Evolutionary conservation across 2,329 filamentous ascomycete genomes (phyloP).

Genomic region (Graphilbum ipis-grandicollis): DNA sequence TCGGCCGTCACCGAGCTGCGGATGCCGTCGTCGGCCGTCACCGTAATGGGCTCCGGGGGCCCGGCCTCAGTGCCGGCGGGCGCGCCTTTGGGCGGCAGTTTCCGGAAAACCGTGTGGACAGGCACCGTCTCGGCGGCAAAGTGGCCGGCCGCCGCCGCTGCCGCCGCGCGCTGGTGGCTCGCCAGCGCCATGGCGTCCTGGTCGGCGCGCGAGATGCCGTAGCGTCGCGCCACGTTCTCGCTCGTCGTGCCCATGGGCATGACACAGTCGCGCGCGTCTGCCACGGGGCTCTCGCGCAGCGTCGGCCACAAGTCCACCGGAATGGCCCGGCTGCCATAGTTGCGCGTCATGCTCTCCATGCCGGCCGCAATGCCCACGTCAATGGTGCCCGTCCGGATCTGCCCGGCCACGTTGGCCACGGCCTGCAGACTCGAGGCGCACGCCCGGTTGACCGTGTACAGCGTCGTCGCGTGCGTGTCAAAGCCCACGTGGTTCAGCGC

Average conservation of each 20-base stretch:
- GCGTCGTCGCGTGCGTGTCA: constrained; percentile 44
- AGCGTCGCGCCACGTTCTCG: constrained; percentile 72
- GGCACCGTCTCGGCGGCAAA: constrained; percentile 81
- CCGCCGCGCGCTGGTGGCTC: constrained; percentile 56
- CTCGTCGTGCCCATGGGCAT: constrained; percentile 88
- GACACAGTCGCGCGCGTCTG: constrained; percentile 69
- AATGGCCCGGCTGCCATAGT: constrained; percentile 75
- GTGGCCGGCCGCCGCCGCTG: constrained; percentile 48
- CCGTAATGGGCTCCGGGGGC: constrained; percentile 40
- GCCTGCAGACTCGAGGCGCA: constrained; percentile 66
- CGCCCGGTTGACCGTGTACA: constrained; percentile 80
- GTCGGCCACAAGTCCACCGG: constrained; percentile 66
- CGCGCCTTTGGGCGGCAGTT: constrained; percentile 42
- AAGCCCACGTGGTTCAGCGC: constrained; percentile 73
- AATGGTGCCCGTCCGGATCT: constrained; percentile 59
- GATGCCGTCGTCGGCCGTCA: constrained; percentile 71
- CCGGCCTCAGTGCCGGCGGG: constrained; percentile 25
- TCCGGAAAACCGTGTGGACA: constrained; percentile 52
- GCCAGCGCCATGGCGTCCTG: constrained; percentile 70
- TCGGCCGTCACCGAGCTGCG: constrained; percentile 49
- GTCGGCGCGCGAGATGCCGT: constrained; percentile 54
- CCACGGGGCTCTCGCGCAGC: constrained; percentile 42
- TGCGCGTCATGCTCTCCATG: constrained; percentile 92
- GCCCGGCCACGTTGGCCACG: constrained; percentile 55
- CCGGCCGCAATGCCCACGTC: constrained; percentile 65